Conservation (phyloP, 2,329 filamentous ascomycete genomes). For the Ploettnerulaceae sp. region DNA sequence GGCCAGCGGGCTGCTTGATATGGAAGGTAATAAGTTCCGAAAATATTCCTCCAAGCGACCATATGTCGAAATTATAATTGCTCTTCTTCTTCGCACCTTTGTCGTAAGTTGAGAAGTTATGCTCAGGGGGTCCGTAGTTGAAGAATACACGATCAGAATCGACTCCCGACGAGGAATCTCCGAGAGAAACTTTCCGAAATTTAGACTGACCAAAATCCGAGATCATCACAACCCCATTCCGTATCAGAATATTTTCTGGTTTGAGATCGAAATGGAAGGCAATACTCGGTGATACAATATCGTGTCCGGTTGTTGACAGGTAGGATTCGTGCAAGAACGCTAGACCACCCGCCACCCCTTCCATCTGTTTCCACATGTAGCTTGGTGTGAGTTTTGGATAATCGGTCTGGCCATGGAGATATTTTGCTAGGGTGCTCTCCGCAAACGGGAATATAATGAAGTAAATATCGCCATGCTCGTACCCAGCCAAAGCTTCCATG, state of each 20-base stretch:
- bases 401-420: not conserved
- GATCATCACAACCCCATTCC: not conserved
- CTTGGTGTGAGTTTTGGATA: not conserved
- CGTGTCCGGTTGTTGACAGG: not conserved
- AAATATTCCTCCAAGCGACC: not conserved
- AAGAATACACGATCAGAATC: not conserved
- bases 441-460: not conserved
- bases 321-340: not conserved
- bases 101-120: not conserved
- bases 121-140: not conserved
- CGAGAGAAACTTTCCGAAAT: not conserved
- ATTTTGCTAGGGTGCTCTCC: not conserved
- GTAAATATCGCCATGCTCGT: not conserved
- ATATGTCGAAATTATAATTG: not conserved
- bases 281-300: not conserved
- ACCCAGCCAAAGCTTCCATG: not conserved
- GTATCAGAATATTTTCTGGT: not conserved
- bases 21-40: not conserved
- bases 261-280: not conserved
- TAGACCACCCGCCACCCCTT: not conserved
- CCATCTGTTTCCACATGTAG: not conserved
- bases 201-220: not conserved
- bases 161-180: not conserved
- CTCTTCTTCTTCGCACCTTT: not conserved
- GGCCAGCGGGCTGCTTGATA: not conserved